A percentile compares a stretch with the other conserved stretches of the same genome.
Evolutionary conservation across 2,329 filamentous ascomycete genomes (phyloP).

Genomic region (Neofusicoccum cordaticola): DNA sequence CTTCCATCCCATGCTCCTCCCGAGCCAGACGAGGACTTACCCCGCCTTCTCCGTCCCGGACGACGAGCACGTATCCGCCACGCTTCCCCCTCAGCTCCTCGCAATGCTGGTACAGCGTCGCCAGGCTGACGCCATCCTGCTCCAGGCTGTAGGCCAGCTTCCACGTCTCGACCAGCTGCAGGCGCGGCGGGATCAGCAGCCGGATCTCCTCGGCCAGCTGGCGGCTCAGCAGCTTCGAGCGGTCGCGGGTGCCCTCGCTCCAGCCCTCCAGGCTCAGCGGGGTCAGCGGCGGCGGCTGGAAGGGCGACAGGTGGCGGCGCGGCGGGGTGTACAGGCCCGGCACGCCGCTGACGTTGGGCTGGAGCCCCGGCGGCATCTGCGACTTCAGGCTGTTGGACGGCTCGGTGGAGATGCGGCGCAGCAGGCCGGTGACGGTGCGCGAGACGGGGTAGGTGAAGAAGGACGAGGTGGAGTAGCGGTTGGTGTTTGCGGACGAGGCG

Average conservation of each 20-base stretch:
- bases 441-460: conserved; percentile 51
- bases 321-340: conserved; percentile 60
- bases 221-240: conserved; percentile 65
- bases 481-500: conserved; percentile 1
- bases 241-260: conserved; percentile 55
- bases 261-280: conserved; percentile 71
- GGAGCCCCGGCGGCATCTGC: neutral
- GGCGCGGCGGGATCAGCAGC: conserved; percentile 77
- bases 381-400: conserved; percentile 23
- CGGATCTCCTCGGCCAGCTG: conserved; percentile 89
- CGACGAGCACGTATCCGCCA: conserved; percentile 85
- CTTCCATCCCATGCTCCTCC: too few relatives aligned
- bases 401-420: conserved; percentile 48
- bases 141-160: conserved; percentile 83
- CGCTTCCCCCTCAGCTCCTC: conserved; percentile 64
- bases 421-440: conserved; percentile 47
- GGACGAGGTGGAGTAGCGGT: conserved; percentile 29
- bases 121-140: conserved; percentile 83
- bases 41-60: conserved; percentile 72
- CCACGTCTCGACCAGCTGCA: conserved; percentile 89
- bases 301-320: conserved; percentile 67
- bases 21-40: conserved; percentile 48
- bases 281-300: conserved; percentile 84
- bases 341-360: conserved; percentile 40
- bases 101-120: conserved; percentile 80